phyloP scores from a whole-genome alignment of 345 rosid species.

The Eutrema yunnanense region DNA sequence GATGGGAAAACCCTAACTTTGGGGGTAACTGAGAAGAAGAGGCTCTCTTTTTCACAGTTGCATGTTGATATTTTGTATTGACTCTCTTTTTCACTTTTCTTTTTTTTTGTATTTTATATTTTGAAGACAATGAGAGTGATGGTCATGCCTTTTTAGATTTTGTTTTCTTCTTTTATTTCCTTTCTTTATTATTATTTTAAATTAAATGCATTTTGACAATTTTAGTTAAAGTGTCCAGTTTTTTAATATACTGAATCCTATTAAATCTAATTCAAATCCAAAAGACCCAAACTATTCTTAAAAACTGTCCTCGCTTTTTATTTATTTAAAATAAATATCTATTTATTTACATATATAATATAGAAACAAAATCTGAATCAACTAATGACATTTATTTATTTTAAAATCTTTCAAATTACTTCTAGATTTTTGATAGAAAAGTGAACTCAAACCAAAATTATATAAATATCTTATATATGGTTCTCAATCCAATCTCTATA shows the following conservation, averaged over 20 bases:
- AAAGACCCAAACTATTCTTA: neutral
- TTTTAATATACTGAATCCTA: slow-evolving; percentile 4
- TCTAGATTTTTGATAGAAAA: neutral
- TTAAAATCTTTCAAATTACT: neutral
- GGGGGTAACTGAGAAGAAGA: slow-evolving; percentile 15
- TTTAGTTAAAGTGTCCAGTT: neutral
- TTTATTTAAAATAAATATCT: neutral
- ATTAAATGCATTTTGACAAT: slow-evolving; percentile 5
- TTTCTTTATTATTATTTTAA: neutral
- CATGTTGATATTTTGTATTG: slow-evolving; percentile 24
- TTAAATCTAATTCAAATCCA: slow-evolving; percentile 13
- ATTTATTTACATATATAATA: neutral
- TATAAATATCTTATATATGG: neutral
- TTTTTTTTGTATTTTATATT: neutral
- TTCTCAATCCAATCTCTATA: neutral
- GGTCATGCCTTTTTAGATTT: slow-evolving; percentile 10
- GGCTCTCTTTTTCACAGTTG: slow-evolving; percentile 20
- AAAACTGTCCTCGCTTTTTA: neutral
- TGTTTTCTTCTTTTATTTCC: slow-evolving; percentile 7
- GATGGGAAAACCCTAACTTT: slow-evolving; percentile 35
- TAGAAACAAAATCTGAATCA: neutral
- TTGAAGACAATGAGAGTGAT: slow-evolving; percentile 10
- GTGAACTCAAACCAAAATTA: neutral
- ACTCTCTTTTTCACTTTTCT: neutral
- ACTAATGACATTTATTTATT: neutral